A percentile compares a stretch with the other conserved stretches of the same genome.
Conservation (phyloP, 2,329 filamentous ascomycete species). For the Diaporthe citriasiana region DNA sequence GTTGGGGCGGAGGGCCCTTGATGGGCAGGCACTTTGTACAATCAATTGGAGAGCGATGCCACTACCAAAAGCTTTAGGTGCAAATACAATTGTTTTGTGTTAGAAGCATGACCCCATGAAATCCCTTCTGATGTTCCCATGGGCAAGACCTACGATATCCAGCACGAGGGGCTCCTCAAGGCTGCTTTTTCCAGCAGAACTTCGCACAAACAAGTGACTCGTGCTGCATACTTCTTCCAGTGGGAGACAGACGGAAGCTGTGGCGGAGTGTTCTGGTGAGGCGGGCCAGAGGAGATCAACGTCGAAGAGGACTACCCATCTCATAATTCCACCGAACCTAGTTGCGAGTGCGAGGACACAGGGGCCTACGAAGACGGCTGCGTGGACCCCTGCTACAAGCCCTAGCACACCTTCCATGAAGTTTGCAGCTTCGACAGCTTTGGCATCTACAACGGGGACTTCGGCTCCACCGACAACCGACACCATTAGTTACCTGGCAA, state of each 20-base stretch:
- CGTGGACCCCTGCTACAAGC: background rate
- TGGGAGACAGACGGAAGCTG: background rate
- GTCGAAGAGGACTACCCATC: background rate
- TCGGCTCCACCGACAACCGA: background rate
- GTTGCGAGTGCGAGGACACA: background rate
- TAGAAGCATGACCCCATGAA: no score
- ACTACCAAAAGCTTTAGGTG: no score
- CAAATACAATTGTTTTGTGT: no score
- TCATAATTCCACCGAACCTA: background rate
- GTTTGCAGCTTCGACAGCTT: background rate
- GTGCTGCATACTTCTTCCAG: background rate
- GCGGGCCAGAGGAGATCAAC: background rate
- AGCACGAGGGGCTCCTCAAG: background rate
- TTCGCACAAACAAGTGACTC: background rate
- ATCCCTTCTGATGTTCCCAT: background rate
- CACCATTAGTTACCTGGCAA: background rate
- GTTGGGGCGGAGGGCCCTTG: background rate
- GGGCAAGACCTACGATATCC: background rate
- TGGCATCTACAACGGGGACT: background rate
- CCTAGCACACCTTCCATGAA: background rate
- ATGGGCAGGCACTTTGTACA: no score
- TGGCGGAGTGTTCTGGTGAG: background rate
- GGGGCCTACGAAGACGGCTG: constrained; percentile 10
- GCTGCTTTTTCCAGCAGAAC: background rate
- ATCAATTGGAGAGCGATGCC: background rate